Evolutionary conservation across 805 yeast species (phyloP).

Genomic region (Ogataea methylovora): DNA sequence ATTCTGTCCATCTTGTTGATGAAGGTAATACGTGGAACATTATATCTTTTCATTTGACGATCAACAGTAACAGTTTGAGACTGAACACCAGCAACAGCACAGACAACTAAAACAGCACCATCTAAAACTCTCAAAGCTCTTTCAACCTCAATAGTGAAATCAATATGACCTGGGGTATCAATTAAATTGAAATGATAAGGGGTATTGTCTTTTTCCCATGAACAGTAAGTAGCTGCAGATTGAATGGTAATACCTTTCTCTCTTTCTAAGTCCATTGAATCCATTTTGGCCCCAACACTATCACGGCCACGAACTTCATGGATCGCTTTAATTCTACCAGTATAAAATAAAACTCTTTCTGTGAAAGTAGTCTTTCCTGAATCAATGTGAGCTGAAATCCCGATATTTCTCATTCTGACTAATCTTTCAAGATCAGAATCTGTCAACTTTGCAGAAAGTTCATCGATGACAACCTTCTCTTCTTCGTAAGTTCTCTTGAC

Average conservation of each 20-base stretch:
- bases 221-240: conserved; percentile 97
- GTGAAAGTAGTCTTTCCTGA: conserved; percentile 98
- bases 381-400: conserved; percentile 97
- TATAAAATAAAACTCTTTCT: conserved; percentile 91
- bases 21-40: conserved; percentile 93
- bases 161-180: conserved; percentile 99
- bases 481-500: conserved; percentile 49
- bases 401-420: conserved; percentile 77
- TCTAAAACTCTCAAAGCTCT: conserved; percentile 96
- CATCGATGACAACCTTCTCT: conserved; percentile 62
- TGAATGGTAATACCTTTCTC: conserved; percentile 98
- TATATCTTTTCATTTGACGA: conserved; percentile 97
- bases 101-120: conserved; percentile 96
- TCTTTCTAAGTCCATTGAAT: conserved; percentile 96
- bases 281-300: conserved; percentile 99
- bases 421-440: conserved; percentile 47
- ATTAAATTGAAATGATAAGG: conserved; percentile 87
- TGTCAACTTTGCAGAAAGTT: conserved; percentile 40
- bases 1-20: conserved; percentile 98
- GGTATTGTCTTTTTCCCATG: conserved; percentile 73
- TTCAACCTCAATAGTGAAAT: conserved; percentile 97
- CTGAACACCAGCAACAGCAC: conserved; percentile 98
- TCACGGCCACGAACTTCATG: conserved; percentile 97
- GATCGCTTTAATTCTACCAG: conserved; percentile 94
- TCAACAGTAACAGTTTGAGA: conserved; percentile 98